These are phyloP conservation scores for Xanthoconium purpureum DNA, from an alignment of 768 basidiomycete genomes.

Conservation along the genomic window DNA sequence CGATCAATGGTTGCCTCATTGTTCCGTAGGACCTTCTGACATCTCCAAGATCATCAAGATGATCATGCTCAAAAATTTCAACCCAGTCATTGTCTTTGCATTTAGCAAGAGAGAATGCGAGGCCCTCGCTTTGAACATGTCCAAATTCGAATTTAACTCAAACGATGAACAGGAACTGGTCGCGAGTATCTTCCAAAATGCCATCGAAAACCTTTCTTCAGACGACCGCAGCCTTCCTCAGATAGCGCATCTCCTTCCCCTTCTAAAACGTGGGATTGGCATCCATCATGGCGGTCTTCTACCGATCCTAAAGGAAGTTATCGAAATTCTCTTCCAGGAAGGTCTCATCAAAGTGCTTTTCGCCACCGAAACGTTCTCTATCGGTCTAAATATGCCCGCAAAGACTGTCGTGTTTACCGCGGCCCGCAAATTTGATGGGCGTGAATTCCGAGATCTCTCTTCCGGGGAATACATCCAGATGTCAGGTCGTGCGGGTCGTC, in stretches of 20 bases:
- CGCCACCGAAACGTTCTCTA: constrained; percentile 98
- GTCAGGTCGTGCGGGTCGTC: constrained; percentile 96
- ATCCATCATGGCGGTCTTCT: constrained; percentile 98
- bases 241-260: constrained; percentile 87
- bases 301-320: constrained; percentile 97
- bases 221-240: constrained; percentile 91
- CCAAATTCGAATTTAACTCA: constrained; percentile 95
- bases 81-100: constrained; percentile 97
- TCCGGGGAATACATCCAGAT: constrained; percentile 99
- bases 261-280: constrained; percentile 92
- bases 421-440: constrained; percentile 94
- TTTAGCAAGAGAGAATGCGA: constrained; percentile 99
- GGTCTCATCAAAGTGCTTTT: constrained; percentile 97
- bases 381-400: constrained; percentile 98
- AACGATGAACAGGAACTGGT: constrained; percentile 90
- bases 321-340: constrained; percentile 98
- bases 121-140: constrained; percentile 81
- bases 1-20: constrained; percentile 1
- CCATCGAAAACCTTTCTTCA: constrained; percentile 81
- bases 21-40: constrained; percentile 72
- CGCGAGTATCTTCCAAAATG: constrained; percentile 87
- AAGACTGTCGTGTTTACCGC: constrained; percentile 98
- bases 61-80: constrained; percentile 97
- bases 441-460: constrained; percentile 88
- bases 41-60: constrained; percentile 97